Evolutionary conservation across 495 filamentous ascomycete genomes (phyloP), one percentile per base, ranked within the genome.

Genomic region (Talaromyces trachyspermus): DNA sequence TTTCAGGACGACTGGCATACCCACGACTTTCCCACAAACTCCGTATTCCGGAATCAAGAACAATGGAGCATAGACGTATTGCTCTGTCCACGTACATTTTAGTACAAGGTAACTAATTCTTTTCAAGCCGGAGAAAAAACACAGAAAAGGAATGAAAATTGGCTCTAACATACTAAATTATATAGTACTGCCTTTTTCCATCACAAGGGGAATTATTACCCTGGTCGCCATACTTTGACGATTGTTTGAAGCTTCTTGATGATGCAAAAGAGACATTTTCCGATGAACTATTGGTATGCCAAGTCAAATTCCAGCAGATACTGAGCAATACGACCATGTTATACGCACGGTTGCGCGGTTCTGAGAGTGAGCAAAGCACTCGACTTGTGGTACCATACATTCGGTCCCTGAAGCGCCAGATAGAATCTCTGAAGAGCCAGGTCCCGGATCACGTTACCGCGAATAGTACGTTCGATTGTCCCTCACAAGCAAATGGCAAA

Each of bases 171-270:
- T n/a, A n/a, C n/a, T n/a, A n/a, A n/a, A n/a, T n/a, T n/a, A n/a
- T n/a, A n/a, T 52, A 72, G 58, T 50, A 55, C 54, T 43, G 69
- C 59, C 37, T 69, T 57, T 5, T 65, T 57, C 30, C 60, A 70
- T 26, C 57, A 62, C 19, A 62, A 63, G 38, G 54, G 5, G 64
- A 71, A 39, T 52, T 63, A 7, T 49, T 76, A 2, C 53, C 50
- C 2, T 76, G 69, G 66, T 70, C 66, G 3, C 42, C 64, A 3
- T 65, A 70, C 41, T 56, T 76, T 41, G 72, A 74, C 10, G 61
- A 71, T 2, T 69, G 60, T 27, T 52, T 76, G 5, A 52, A 61
- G 3, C 48, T 53, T 1, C 56, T 77, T 0, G 60, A 64, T 0
- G 51, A 68, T 19, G 47, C 53, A 3, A 60, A 56, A 35, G 69